phyloP scores from a whole-genome alignment of 139 green algal species.

The Klebsormidium nitens region DNA sequence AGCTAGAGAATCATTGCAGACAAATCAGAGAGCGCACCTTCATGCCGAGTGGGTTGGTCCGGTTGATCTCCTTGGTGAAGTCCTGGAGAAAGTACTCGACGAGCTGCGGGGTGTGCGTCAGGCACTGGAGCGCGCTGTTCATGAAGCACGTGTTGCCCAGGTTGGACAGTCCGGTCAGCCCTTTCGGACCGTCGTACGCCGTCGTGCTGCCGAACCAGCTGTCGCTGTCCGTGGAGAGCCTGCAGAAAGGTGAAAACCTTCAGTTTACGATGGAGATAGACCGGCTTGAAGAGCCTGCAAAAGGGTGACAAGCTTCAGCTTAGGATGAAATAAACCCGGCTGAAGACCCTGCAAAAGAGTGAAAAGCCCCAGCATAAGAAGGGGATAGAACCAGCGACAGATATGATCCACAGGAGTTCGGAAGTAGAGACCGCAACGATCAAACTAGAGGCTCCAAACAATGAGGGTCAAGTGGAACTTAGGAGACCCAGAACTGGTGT shows the following conservation, averaged over 20 bases:
- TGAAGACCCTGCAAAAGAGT: background rate
- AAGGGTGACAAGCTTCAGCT: conserved; percentile 12
- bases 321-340: too few relatives aligned
- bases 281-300: conserved; percentile 6
- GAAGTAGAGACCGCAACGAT: too few relatives aligned
- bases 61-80: conserved; percentile 74
- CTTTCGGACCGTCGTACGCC: conserved; percentile 9
- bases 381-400: background rate
- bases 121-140: conserved; percentile 90
- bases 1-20: background rate
- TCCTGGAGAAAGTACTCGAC: conserved; percentile 63
- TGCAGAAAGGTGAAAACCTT: background rate
- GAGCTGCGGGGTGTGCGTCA: conserved; percentile 73
- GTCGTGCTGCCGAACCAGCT: conserved; percentile 5
- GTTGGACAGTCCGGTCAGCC: conserved; percentile 61
- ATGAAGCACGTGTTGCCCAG: conserved; percentile 85
- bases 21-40: conserved; percentile 12
- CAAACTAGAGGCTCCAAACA: too few relatives aligned
- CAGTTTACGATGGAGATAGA: background rate
- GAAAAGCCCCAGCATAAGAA: conserved; percentile 1
- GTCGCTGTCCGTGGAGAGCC: conserved; percentile 15
- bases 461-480: too few relatives aligned
- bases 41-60: conserved; percentile 78
- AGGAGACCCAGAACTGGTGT: too few relatives aligned
- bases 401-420: too few relatives aligned